phyloP scores from a whole-genome alignment of 2,329 filamentous ascomycete species.

The Aspergillus novoparasiticus region DNA sequence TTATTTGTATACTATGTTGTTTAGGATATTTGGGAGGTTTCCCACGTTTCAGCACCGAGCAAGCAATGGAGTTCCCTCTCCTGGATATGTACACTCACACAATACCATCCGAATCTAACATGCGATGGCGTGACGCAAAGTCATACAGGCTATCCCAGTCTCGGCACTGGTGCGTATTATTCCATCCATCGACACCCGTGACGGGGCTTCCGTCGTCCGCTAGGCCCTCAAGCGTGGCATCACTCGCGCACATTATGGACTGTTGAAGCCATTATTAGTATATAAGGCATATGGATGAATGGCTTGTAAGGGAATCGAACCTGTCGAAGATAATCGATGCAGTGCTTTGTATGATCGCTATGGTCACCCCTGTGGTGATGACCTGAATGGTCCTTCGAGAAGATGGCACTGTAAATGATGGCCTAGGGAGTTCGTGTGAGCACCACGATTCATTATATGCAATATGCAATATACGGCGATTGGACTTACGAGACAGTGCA shows the following conservation, averaged over 20 bases:
- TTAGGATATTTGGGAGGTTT: neutral
- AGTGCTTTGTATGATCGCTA: neutral
- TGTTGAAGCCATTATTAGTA: neutral
- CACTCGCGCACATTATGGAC: slow-evolving; percentile 1
- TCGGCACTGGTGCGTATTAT: neutral
- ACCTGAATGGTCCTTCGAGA: neutral
- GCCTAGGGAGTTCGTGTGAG: neutral
- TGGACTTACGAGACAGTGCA: neutral
- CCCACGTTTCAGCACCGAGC: neutral
- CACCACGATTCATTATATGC: neutral
- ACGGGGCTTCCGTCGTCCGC: neutral
- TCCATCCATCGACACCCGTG: neutral
- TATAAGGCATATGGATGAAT: neutral
- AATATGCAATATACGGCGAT: neutral
- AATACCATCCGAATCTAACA: neutral
- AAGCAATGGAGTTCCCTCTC: neutral
- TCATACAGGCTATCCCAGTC: neutral
- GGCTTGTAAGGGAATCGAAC: neutral
- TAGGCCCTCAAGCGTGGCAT: neutral
- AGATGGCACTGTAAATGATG: neutral
- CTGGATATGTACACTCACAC: neutral
- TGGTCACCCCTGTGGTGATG: neutral
- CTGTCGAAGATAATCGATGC: slow-evolving; percentile 1
- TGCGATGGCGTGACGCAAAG: neutral
- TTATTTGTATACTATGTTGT: neutral